A percentile compares a stretch with the other conserved stretches of the same genome.
These are phyloP conservation scores for Plicaturopsis crispa DNA, from an alignment of 768 basidiomycete species.

Conservation along the genomic window DNA sequence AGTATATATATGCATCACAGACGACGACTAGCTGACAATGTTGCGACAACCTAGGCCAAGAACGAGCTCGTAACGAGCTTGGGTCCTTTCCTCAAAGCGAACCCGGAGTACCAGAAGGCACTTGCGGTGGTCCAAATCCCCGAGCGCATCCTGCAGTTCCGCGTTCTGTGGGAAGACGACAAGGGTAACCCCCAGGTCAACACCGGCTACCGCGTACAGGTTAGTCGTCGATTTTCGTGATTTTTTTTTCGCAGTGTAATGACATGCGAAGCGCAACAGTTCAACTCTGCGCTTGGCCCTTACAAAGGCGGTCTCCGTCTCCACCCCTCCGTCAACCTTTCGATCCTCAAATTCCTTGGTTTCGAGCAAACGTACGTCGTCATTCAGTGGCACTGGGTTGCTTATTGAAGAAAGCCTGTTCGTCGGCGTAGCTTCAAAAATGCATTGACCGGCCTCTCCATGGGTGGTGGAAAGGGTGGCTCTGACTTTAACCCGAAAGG, in stretches of 20 bases:
- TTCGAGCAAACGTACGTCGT: conserved; percentile 46
- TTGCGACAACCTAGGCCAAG: conserved; percentile 37
- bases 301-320: conserved; percentile 77
- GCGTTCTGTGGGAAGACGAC: conserved; percentile 75
- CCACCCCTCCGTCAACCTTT: conserved; percentile 74
- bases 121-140: conserved; percentile 56
- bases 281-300: conserved; percentile 72
- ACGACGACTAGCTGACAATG: conserved; percentile 4
- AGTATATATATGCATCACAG: conserved; percentile 1
- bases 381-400: not conserved
- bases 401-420: not conserved
- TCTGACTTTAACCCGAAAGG: conserved; percentile 80
- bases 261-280: no score
- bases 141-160: conserved; percentile 57
- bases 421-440: conserved; percentile 53
- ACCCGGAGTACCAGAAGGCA: conserved; percentile 62
- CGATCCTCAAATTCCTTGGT: conserved; percentile 79
- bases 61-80: conserved; percentile 59
- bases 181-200: conserved; percentile 58
- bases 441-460: conserved; percentile 66
- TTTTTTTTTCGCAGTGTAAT: no score
- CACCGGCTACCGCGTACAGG: conserved; percentile 69
- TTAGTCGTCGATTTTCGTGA: conserved; percentile 17
- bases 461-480: conserved; percentile 79
- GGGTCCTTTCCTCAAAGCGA: conserved; percentile 53